phyloP scores from a whole-genome alignment of 2,329 filamentous ascomycete genomes.

The Xylariaceae sp. region DNA sequence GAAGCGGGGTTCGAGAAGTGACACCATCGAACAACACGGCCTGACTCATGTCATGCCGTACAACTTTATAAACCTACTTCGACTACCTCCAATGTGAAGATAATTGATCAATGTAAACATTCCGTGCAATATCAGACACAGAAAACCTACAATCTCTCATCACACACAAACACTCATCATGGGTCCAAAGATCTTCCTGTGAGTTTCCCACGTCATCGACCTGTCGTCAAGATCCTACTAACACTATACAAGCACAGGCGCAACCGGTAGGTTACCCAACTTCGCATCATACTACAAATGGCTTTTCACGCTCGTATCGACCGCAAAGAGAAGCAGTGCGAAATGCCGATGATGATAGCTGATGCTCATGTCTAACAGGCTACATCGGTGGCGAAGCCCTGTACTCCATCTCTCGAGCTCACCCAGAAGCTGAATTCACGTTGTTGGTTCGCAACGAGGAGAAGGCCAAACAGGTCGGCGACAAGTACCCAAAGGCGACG shows the following conservation, averaged over 20 bases:
- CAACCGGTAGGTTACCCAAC: constrained; percentile 33
- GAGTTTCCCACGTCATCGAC: constrained; percentile 18
- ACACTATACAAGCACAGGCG: constrained; percentile 36
- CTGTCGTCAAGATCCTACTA: not conserved
- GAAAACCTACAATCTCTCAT: not conserved
- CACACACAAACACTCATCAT: constrained; percentile 23
- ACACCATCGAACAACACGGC: no score
- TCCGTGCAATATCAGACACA: not conserved
- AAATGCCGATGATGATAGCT: no score
- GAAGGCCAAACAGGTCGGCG: constrained; percentile 40
- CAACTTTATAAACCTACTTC: no score
- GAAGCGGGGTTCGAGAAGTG: no score
- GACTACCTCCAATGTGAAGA: no score
- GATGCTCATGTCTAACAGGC: constrained; percentile 28
- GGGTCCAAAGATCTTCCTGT: constrained; percentile 41
- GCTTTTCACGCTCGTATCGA: not conserved
- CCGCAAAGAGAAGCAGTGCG: no score
- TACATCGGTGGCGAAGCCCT: constrained; percentile 52
- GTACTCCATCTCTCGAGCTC: constrained; percentile 37
- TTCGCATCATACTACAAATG: not conserved
- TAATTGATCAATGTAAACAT: not conserved
- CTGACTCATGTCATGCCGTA: no score
- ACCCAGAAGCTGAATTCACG: constrained; percentile 45
- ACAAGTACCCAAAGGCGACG: constrained; percentile 44
- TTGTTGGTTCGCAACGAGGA: constrained; percentile 45